Evolutionary conservation across 257 asterid species (phyloP), one percentile per base, ranked within the genome.

Genomic region (Ophiorrhiza pumila): DNA sequence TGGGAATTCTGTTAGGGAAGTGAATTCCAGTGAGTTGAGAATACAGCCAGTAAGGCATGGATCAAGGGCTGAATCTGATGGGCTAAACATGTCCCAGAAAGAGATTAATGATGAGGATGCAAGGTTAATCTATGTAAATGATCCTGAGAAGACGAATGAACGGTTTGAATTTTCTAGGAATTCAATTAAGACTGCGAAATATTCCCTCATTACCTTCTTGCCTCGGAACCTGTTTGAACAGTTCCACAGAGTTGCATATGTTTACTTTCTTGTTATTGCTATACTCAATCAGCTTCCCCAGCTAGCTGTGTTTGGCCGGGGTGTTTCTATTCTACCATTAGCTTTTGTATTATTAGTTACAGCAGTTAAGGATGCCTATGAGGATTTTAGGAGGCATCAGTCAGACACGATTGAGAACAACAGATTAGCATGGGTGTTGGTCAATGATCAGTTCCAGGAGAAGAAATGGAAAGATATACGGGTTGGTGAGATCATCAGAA

Each of bases 271-370:
- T 34, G 97, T 81, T 53, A 95, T 95, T 79, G 99, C 96, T 52
- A 74, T 92, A 73, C 96, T 95, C 81, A 95, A 95, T 76, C 99
- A 95, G 87, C 86, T 95, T 50, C 99, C 99, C 27, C 97, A 90
- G 86, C 83, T 95, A 75, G 99, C 99, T 76, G 99, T 95, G 32
- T 95, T 95, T n/a, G 99, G 99, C 41, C 86, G 99, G 39, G 88
- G 67, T 53, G 97, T 93, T 89, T 95, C 99, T 1, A 69, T 92
- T 74, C 11, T 92, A 77, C 99, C 99, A 0, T 80, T 95, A 76
- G 96, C 97, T 37, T 70, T 90, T 77, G 99, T 95, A 58, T 83
- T 95, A 64, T 78, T 87, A 15, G 99, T 95, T 60, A 90, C 98
- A n/a, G 98, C 99, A 6, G 80, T 95, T 61, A 95, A 95, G 86